Percentiles rank a stretch among this genome's conserved stretches.
Evolutionary conservation across 2,329 filamentous ascomycete genomes (phyloP).

Genomic region (Mariannaea elegans): DNA sequence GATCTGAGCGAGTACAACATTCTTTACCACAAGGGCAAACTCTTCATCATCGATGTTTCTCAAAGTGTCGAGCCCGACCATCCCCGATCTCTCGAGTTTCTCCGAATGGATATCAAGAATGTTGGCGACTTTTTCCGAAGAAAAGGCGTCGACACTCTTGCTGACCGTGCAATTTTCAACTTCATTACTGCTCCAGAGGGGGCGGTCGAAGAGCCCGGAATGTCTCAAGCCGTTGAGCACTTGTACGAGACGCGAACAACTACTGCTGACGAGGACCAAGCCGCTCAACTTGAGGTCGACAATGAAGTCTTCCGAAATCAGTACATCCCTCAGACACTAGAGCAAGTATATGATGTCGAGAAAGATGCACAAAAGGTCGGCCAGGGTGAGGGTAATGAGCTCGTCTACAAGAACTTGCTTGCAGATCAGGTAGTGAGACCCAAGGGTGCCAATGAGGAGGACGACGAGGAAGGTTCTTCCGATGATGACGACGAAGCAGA

Average conservation of each 20-base stretch:
- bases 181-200: constrained; percentile 77
- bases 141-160: constrained; percentile 82
- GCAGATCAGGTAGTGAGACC: constrained; percentile 69
- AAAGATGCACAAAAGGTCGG: constrained; percentile 83
- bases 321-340: constrained; percentile 94
- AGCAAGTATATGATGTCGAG: constrained; percentile 96
- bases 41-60: constrained; percentile 97
- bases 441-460: constrained; percentile 49
- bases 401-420: constrained; percentile 87
- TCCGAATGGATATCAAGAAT: constrained; percentile 99
- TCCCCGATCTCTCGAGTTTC: constrained; percentile 88
- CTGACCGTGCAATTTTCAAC: constrained; percentile 82
- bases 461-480: constrained; percentile 47
- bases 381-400: constrained; percentile 75
- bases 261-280: constrained; percentile 59
- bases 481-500: constrained; percentile 57
- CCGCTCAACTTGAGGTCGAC: constrained; percentile 75
- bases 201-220: constrained; percentile 66
- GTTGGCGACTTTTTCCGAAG: constrained; percentile 90
- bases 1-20: constrained; percentile 99
- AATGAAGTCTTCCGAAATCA: constrained; percentile 95
- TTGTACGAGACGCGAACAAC: constrained; percentile 68
- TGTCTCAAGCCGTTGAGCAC: constrained; percentile 70
- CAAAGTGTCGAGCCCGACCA: constrained; percentile 98
- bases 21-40: constrained; percentile 81